Base-by-base conservation (phyloP, 225 moss, liverwort and hornwort species). In the Pleurozium schreberi region DNA sequence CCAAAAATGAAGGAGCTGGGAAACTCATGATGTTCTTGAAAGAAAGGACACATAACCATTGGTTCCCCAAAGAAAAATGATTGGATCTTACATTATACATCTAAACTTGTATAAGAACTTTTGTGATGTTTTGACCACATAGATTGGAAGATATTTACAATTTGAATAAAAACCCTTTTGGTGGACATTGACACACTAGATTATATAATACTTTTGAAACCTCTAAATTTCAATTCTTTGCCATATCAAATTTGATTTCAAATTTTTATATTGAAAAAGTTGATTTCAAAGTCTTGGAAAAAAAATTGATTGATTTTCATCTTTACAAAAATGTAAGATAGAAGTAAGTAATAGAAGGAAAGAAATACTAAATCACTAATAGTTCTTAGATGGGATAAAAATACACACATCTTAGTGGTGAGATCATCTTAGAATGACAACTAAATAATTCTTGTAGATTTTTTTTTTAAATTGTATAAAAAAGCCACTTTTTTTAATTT, bases 361-460 rank as follows among this genome's bases (percentile, higher is more conserved):
- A 26, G 26, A 26, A 70, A 42, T 26, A 8, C 3, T 14, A 70
- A 42, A 70, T 45, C 28, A 16, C 28, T 27, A 17, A 43, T 28
- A 17, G 5, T 28, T 45, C 8, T 28, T 28, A 10, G 6, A 30
- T 45, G 45, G 40, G 15, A 73, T 45, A 45, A 17, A 28, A 28
- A 45, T 45, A 45, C 0, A 3, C 10, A 73, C 17, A 28, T 45
- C 1, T 5, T 2, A 73, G 3, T 30, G 3, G 10, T 16, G 7
- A 45, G 18, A 45, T 45, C 30, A 17, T 17, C 45, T 0, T 6
- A 45, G 2, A 2, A 73, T 15, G 2, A 43, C 22, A 43, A 43
- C 27, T 16, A 27, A n/a, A n/a, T n/a, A n/a, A 2, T 1, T 0
- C 5, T 2, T 9, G 1, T 8, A 0, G 0, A 71, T 16, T 27